phyloP scores from a whole-genome alignment of 306 rosid species.

The Styphnolobium japonicum region DNA sequence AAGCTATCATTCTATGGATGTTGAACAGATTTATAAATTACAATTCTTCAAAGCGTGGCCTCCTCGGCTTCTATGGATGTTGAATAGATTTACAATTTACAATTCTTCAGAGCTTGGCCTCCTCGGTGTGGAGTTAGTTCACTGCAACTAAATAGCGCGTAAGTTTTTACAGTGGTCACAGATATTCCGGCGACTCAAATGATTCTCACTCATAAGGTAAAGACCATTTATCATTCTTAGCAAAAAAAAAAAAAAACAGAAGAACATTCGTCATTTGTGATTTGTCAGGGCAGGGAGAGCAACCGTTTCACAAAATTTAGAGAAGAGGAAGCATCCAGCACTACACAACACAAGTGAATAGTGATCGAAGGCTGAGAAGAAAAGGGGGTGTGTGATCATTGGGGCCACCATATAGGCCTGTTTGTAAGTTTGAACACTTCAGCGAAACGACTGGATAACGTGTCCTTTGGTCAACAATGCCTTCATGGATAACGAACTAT shows the following conservation, averaged over 20 bases:
- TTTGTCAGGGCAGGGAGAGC: neutral
- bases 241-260: neutral
- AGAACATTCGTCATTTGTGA: no score
- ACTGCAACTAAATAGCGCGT: no score
- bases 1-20: neutral
- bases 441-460: neutral
- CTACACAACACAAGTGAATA: neutral
- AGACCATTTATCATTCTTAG: neutral
- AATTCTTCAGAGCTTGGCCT: no score
- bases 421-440: neutral
- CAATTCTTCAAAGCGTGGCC: no score
- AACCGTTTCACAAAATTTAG: neutral
- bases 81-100: no score
- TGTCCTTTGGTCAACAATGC: neutral
- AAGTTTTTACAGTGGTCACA: no score
- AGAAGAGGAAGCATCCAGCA: neutral
- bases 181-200: neutral
- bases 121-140: no score
- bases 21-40: neutral
- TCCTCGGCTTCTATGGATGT: no score
- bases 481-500: neutral
- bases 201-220: neutral
- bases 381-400: neutral
- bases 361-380: neutral
- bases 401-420: slow-evolving; percentile 1